Conservation (phyloP, 1,284 basidiomycete genomes). For the Ustilago tritici region DNA sequence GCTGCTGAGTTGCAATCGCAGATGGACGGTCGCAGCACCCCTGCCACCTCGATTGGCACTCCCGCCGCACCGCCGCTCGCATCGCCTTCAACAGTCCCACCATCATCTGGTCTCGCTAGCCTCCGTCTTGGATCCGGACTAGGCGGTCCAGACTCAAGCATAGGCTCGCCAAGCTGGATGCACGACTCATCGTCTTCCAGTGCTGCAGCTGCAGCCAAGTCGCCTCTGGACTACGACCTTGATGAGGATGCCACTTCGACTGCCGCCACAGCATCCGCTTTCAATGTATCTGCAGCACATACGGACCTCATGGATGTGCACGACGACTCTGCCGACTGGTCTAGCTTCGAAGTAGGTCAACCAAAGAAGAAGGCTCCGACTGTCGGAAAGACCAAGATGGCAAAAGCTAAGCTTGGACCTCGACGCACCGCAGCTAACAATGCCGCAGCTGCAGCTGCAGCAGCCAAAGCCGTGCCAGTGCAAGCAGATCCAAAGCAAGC, state of each 20-base stretch:
- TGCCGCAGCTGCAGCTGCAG: constrained; percentile 9
- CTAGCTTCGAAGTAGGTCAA: constrained; percentile 52
- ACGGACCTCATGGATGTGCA: constrained; percentile 60
- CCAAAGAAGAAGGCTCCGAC: constrained; percentile 39
- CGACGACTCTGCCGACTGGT: constrained; percentile 62
- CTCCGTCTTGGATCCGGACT: constrained; percentile 43
- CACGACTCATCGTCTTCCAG: constrained; percentile 7
- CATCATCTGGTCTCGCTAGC: constrained; percentile 38
- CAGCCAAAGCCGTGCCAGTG: constrained; percentile 5
- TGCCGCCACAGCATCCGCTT: constrained; percentile 35
- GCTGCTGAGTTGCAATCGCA: constrained; percentile 44
- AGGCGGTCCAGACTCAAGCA: background rate
- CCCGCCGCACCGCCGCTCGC: constrained; percentile 15
- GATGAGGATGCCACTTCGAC: constrained; percentile 33
- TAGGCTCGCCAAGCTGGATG: constrained; percentile 11
- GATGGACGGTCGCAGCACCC: constrained; percentile 46
- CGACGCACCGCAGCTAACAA: constrained; percentile 24
- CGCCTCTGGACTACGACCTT: constrained; percentile 42
- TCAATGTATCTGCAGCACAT: constrained; percentile 11
- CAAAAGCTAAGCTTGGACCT: constrained; percentile 42
- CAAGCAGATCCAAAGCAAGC: constrained; percentile 35
- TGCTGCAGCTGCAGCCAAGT: constrained; percentile 17
- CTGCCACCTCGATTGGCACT: constrained; percentile 13
- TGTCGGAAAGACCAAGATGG: constrained; percentile 37
- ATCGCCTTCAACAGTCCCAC: constrained; percentile 12